Conservation (phyloP, 495 filamentous ascomycete genomes). For the Tuber magnatum region DNA sequence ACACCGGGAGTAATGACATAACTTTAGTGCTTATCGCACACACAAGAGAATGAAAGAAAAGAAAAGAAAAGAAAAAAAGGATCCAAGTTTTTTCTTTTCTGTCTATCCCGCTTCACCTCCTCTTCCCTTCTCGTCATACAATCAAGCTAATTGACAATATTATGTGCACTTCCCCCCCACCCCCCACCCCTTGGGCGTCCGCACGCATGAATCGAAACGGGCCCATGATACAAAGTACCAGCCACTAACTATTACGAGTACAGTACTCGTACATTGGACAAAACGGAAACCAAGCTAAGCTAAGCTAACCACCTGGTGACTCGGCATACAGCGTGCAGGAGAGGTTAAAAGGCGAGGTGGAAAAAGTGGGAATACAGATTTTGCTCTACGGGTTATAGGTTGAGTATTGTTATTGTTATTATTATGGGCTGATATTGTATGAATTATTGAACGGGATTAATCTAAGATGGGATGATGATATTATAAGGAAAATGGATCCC, state of each 20-base stretch:
- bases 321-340: not conserved
- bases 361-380: not conserved
- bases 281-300: not conserved
- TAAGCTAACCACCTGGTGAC: not conserved
- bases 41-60: not conserved
- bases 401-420: not conserved
- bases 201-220: not conserved
- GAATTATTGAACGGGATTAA: no score
- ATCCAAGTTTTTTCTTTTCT: not conserved
- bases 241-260: not conserved
- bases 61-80: not conserved
- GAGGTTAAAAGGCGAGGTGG: not conserved
- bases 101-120: not conserved
- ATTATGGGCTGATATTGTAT: not conserved
- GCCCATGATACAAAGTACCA: not conserved
- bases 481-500: no score
- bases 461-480: no score
- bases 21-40: not conserved
- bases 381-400: not conserved
- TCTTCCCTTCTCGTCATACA: not conserved
- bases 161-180: not conserved
- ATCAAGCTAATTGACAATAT: not conserved
- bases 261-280: no score
- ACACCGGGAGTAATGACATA: not conserved
- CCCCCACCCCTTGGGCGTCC: not conserved